phyloP scores from a whole-genome alignment of 805 yeast genomes.

The Hermanozyma aechmeae region DNA sequence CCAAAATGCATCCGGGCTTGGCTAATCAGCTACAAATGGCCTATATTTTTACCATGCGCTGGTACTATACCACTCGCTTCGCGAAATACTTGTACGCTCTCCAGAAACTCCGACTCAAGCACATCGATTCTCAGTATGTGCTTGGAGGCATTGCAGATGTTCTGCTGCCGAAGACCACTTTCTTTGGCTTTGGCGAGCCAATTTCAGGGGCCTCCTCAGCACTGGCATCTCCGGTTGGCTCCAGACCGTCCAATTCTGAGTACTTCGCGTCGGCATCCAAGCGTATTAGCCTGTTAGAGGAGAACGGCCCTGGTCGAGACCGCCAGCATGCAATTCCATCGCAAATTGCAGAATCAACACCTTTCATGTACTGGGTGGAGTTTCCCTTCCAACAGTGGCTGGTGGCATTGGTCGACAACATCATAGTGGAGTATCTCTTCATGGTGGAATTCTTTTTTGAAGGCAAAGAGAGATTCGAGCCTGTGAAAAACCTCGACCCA shows the following conservation, averaged over 20 bases:
- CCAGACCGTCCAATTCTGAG: conserved; percentile 27
- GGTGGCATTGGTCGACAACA: conserved; percentile 66
- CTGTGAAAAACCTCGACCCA: conserved; percentile 6
- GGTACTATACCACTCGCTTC: conserved; percentile 84
- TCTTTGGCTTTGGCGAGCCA: conserved; percentile 6
- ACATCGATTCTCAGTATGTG: conserved; percentile 46
- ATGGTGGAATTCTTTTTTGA: conserved; percentile 60
- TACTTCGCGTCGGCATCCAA: conserved; percentile 45
- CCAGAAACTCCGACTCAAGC: conserved; percentile 48
- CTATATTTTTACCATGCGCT: conserved; percentile 78
- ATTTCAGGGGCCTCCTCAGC: conserved; percentile 1
- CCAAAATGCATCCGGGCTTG: conserved; percentile 44
- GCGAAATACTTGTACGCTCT: conserved; percentile 67
- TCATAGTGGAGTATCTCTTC: conserved; percentile 67
- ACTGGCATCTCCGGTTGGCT: background rate
- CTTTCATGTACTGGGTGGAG: conserved; percentile 60
- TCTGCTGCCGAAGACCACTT: conserved; percentile 5
- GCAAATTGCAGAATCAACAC: conserved; percentile 75
- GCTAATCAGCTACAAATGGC: conserved; percentile 73
- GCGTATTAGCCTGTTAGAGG: no score
- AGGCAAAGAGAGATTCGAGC: conserved; percentile 26
- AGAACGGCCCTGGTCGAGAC: no score
- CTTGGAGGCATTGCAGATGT: conserved; percentile 36
- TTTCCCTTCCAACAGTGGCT: conserved; percentile 65
- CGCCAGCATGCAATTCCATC: conserved; percentile 47